Base-by-base conservation (phyloP, 2,329 filamentous ascomycete species). In the Calonectria montana region DNA sequence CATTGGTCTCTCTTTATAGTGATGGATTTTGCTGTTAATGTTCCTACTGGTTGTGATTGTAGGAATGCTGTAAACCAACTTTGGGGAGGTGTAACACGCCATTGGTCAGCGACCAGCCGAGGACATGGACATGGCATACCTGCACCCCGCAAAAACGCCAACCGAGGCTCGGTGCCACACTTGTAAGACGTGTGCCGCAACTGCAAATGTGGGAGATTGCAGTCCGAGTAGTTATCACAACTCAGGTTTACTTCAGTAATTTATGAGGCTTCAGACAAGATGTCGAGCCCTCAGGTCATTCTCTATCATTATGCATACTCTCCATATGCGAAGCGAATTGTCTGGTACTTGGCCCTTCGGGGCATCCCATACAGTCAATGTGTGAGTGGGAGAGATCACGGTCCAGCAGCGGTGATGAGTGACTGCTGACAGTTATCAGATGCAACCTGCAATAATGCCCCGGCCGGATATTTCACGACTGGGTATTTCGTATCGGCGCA, bases 331-430 rank as follows among this genome's bases (percentile, higher is more conserved):
- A 87, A 87, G 67, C 85, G 91, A 71, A 82, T 94, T 31, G 82
- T 88, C 29, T 94, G 92, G 91, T 94, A 94, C 79, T 85, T 94
- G 15, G 86, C 87, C 45, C 87, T 94, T 4, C 89, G 92, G 48
- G 87, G 88, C 29, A 92, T 94, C 55, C 86, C 88, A 0, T 94
- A 92, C 77, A 87, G 86, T 62, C 88, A 94, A 90, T 94, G 92
- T 77, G 91, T 93, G 85, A 81, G 89, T 86, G 18, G 39, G 10
- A 25, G n/a, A 31, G 5, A 13, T 25, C 15, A 65, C 13, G n/a
- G 8, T 15, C 16, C 9, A n/a, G 16, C 45, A 9, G 16, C 29
- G 21, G 21, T 39, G 53, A 61, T 57, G 10, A 29, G 37, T 10
- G 9, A 41, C 29, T 48, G 16, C 27, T 64, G 23, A 67, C 41